Evolutionary conservation across 306 rosid genomes (phyloP), one percentile per base, ranked within the genome.

Genomic region (Quercus variabilis): DNA sequence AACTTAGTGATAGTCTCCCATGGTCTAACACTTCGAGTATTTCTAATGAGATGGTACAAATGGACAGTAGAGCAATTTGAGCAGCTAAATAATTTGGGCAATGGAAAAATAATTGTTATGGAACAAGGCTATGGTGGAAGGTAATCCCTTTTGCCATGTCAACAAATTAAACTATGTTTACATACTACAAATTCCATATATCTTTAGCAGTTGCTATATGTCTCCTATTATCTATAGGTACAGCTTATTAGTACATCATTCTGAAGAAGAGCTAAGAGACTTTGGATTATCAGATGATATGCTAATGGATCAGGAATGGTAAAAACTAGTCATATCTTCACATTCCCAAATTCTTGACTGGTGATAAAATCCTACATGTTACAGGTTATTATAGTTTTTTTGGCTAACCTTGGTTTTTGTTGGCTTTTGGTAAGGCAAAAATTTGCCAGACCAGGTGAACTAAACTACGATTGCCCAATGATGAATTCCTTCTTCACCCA

Each of bases 31-130:
- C 89, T 92, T 2, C 68, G 98, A 82, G 97, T 94, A 67, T 94
- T 94, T 62, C 92, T 94, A 2, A 92, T 91, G 97, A 92, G 97
- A 74, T 92, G 97, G 97, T 94, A 91, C 84, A 90, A 94, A 73
- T 94, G 98, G 98, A 89, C 94, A 0, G 97, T 94, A 3, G 69
- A 90, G 55, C 97, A 94, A 64, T 94, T 91, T 20, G 95, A 94
- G 69, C 74, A 88, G 13, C 87, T 94, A 26, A 74, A 83, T 67
- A 94, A 94, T 80, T 55, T 94, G 72, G 81, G 85, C 54, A 94
- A 94, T 60, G 93, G 97, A 13, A 70, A 82, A 5, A 77, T 88
- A 84, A 64, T 91, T 18, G 98, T 92, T 52, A 92, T 94, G 98
- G 90, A 87, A 78, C 87, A 76, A 81, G 98, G 98, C 56, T 87